A percentile compares a stretch with the other conserved stretches of the same genome.
phyloP scores from a whole-genome alignment of 75 land plant species.

The Chamaecyparis obtusa region DNA sequence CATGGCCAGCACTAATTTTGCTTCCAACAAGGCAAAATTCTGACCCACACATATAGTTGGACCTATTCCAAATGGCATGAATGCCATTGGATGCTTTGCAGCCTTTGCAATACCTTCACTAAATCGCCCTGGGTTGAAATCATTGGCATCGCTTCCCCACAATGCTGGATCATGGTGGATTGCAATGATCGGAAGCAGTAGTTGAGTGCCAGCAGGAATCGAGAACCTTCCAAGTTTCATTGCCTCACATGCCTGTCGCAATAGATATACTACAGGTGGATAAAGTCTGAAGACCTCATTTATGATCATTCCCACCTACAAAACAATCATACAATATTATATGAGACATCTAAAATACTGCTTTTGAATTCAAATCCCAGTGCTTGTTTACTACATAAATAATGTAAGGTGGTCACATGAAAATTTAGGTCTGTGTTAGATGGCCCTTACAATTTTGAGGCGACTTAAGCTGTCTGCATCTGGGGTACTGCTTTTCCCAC shows the following conservation, averaged over 20 bases:
- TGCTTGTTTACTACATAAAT: background rate
- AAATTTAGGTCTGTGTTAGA: background rate
- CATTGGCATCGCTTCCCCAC: slow-evolving; percentile 59
- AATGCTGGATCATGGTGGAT: slow-evolving; percentile 46
- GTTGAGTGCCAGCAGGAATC: slow-evolving; percentile 35
- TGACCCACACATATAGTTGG: slow-evolving; percentile 46
- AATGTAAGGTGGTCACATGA: background rate
- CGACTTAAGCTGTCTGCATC: slow-evolving; percentile 34
- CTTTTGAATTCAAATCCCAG: background rate
- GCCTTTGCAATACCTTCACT: slow-evolving; percentile 22
- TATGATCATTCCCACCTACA: slow-evolving; percentile 47
- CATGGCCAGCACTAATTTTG: slow-evolving; percentile 31
- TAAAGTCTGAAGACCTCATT: slow-evolving; percentile 52
- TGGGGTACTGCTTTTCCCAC: slow-evolving; percentile 26
- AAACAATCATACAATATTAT: background rate
- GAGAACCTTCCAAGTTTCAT: slow-evolving; percentile 24
- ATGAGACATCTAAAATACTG: background rate
- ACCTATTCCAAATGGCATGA: slow-evolving; percentile 49
- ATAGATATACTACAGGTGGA: slow-evolving; percentile 25
- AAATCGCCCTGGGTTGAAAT: slow-evolving; percentile 63
- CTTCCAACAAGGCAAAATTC: slow-evolving; percentile 44
- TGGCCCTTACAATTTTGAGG: slow-evolving; percentile 59
- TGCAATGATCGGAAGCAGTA: slow-evolving; percentile 36
- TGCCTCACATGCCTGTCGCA: slow-evolving; percentile 23
- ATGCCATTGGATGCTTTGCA: slow-evolving; percentile 37